Base-by-base conservation (phyloP, 805 yeast genomes). In the Brettanomyces bruxellensis region DNA sequence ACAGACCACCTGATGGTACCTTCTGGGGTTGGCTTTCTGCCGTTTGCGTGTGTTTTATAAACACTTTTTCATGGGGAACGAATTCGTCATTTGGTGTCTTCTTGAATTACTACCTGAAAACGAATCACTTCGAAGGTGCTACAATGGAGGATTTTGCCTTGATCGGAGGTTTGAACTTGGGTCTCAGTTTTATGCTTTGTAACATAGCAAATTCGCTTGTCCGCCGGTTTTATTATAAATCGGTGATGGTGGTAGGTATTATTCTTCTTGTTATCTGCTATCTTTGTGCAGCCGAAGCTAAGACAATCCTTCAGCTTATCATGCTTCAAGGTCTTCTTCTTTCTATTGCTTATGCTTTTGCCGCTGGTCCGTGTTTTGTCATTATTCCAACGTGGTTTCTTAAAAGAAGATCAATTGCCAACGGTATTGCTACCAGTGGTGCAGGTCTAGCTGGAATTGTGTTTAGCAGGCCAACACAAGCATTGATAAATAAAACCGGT, bases 161-260 rank as follows among this genome's bases (percentile, higher is more conserved):
- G 37, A 69, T 79, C 49, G 83, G 83, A 18, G 82, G 84, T 1
- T 42, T 78, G 5, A 66, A 72, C 0, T 65, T 76, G 13, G 72
- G 71, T 34, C 60, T 81, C 45, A 84, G 86, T 23, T 82, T 83
- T 57, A 62, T 74, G 51, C 62, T 78, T 46, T 66, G 86, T 40
- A 93, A 95, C 4, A 49, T 81, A 14, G 72, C 75, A 0, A 65
- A 74, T 47, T 52, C 78, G 1, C 49, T 73, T 4, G 70, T 73
- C 53, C 70, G 72, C 50, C 51, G 78, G 12, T 65, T 76, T 50
- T 83, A 87, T 0, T 61, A 75, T 48, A 71, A 69, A 53, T 45
- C 56, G 3, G 69, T 79, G 1, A 69, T 78, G 65, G 40, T 57
- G 0, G 32, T 66, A 3, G 81, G 80, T 1, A 59, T 66, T 38